Conservation (phyloP, 805 yeast species). For the Yamadazyma laniorum region DNA sequence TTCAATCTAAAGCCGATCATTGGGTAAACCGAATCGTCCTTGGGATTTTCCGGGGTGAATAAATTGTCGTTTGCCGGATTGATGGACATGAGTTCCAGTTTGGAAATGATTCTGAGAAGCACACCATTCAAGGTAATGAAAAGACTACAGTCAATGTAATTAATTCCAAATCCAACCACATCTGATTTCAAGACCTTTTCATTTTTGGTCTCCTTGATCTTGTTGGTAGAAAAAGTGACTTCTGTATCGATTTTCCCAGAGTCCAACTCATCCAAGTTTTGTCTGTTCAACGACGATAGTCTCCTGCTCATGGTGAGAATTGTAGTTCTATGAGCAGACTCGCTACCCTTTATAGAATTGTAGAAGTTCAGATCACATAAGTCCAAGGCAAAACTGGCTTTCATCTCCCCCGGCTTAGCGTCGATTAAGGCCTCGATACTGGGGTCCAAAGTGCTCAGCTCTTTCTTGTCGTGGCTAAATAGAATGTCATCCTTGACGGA, state of each 20-base stretch:
- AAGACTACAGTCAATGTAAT: constrained; percentile 58
- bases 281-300: constrained; percentile 29
- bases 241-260: constrained; percentile 36
- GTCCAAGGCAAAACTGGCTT: constrained; percentile 41
- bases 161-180: constrained; percentile 80
- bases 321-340: constrained; percentile 27
- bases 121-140: constrained; percentile 86
- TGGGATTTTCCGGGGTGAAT: constrained; percentile 18
- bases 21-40: constrained; percentile 34
- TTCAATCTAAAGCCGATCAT: constrained; percentile 33
- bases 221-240: constrained; percentile 30
- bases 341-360: constrained; percentile 34
- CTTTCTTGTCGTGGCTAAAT: constrained; percentile 16
- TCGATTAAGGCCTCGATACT: constrained; percentile 26
- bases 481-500: constrained; percentile 27
- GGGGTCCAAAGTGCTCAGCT: constrained; percentile 15
- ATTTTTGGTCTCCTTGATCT: constrained; percentile 7
- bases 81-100: constrained; percentile 23
- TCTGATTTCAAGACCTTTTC: constrained; percentile 39
- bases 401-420: constrained; percentile 39
- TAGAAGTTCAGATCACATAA: constrained; percentile 40
- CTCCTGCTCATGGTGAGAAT: constrained; percentile 38
- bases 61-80: constrained; percentile 21
- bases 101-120: constrained; percentile 23
- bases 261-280: constrained; percentile 24